A percentile compares a stretch with the other conserved stretches of the same genome.
Evolutionary conservation across 768 basidiomycete genomes (phyloP).

Genomic region (Mycena vulgaris): DNA sequence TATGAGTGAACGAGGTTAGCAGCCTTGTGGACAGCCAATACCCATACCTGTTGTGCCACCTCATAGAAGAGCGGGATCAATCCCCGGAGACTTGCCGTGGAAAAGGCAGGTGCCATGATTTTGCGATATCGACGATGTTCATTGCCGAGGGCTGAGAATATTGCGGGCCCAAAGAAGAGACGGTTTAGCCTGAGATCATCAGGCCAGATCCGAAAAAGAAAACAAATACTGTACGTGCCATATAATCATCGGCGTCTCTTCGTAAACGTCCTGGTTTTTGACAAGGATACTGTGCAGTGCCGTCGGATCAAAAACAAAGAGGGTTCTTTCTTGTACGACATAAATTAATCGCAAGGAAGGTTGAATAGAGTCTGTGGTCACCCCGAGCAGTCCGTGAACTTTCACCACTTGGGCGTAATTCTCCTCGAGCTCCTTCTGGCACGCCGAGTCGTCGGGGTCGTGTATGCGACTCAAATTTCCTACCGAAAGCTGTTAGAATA

Average conservation of each 20-base stretch:
- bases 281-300: conserved; percentile 2
- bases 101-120: not conserved
- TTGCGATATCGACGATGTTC: not conserved
- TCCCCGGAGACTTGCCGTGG: not conserved
- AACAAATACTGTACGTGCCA: not conserved
- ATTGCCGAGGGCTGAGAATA: not conserved
- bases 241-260: not conserved
- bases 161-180: not conserved
- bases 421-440: not conserved
- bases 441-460: conserved; percentile 2
- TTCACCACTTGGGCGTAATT: not conserved
- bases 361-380: not conserved
- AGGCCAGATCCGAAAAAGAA: not conserved
- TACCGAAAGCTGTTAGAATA: not conserved
- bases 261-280: not conserved
- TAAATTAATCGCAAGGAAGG: too few species aligned
- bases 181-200: not conserved
- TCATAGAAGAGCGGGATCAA: not conserved
- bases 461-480: not conserved
- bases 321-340: too few species aligned
- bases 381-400: not conserved
- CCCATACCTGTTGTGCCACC: not conserved
- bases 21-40: too few species aligned
- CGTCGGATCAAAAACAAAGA: not conserved
- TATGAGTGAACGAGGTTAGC: too few species aligned